Conservation (phyloP, 441 rosid genomes). For the Gossypium armourianum region DNA sequence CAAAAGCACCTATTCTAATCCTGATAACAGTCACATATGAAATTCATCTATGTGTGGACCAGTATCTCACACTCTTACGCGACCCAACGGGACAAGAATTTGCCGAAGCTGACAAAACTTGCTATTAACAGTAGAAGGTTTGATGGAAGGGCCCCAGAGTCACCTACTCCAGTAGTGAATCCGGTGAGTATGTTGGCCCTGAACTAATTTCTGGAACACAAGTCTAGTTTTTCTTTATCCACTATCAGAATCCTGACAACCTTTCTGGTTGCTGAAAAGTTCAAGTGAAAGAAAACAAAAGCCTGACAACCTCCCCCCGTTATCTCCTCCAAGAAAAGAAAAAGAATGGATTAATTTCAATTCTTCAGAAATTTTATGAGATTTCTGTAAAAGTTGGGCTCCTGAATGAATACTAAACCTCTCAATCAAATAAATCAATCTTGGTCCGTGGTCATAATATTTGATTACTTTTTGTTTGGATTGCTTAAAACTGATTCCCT, state of each 20-base stretch:
- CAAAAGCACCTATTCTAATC: not conserved
- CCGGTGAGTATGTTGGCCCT: conserved; percentile 34
- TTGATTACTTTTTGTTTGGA: not conserved
- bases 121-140: conserved; percentile 61
- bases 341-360: not conserved
- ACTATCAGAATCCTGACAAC: not conserved
- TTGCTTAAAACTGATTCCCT: not conserved
- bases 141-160: conserved; percentile 56
- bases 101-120: conserved; percentile 64
- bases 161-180: conserved; percentile 55
- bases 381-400: not conserved
- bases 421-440: not conserved
- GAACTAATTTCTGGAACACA: not conserved
- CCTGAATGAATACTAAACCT: not conserved
- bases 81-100: conserved; percentile 49
- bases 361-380: not conserved
- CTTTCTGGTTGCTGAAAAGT: not conserved
- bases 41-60: conserved; percentile 29
- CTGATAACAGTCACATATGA: not conserved
- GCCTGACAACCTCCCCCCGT: not conserved
- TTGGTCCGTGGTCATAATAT: not conserved
- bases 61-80: conserved; percentile 60
- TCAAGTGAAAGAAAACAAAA: not conserved
- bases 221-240: not conserved
- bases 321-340: not conserved